These are phyloP conservation scores for Aspergillus eucalypticola DNA, from an alignment of 2,329 filamentous ascomycete species.

Conservation along the genomic window DNA sequence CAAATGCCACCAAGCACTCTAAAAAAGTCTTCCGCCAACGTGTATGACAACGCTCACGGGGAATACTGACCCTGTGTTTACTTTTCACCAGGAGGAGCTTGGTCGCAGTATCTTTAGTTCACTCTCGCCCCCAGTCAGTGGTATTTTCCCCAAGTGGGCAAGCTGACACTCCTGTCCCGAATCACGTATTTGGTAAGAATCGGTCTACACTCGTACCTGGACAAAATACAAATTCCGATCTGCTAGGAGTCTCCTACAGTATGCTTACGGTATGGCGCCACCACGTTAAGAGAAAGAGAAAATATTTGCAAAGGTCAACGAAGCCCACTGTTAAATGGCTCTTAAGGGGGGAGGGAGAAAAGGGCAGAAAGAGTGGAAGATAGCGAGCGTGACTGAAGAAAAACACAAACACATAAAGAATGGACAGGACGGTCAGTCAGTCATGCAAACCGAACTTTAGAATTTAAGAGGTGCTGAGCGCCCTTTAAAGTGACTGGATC, in stretches of 20 bases:
- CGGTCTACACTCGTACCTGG: conserved; percentile 6
- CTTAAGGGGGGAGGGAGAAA: not conserved
- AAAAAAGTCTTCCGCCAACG: not conserved
- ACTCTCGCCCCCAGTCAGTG: conserved; percentile 3
- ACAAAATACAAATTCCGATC: conserved; percentile 14
- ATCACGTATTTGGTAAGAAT: conserved; percentile 10
- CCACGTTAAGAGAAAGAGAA: not conserved
- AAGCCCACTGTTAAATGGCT: not conserved
- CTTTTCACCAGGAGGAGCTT: not conserved
- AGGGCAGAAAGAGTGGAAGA: not conserved
- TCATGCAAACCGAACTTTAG: not conserved
- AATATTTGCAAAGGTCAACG: not conserved
- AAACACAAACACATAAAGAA: not conserved
- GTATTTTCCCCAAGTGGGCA: not conserved
- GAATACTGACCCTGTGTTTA: not conserved
- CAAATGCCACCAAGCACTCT: not conserved
- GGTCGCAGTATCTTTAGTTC: not conserved
- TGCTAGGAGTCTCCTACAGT: conserved; percentile 11
- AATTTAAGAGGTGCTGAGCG: not conserved
- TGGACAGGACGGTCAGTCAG: not conserved
- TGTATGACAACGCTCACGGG: not conserved
- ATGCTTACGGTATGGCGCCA: conserved; percentile 17
- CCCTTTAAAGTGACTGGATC: not conserved
- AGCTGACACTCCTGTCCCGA: conserved; percentile 1
- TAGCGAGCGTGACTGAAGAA: not conserved